A percentile compares a stretch with the other conserved stretches of the same genome.
Conservation (phyloP, 805 yeast species). For the Candida broadrunensis region DNA sequence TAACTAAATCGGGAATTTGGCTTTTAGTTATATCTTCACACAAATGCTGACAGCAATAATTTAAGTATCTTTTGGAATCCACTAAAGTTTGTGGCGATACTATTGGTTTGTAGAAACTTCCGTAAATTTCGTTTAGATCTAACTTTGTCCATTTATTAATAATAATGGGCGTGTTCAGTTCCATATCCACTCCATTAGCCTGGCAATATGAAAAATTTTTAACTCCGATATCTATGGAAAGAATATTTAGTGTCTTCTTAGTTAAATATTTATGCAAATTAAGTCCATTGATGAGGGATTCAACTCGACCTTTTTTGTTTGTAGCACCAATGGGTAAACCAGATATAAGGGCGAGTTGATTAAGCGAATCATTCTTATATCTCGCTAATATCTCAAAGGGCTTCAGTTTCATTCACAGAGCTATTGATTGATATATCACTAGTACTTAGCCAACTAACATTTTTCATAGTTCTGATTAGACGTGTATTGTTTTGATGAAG, state of each 20-base stretch:
- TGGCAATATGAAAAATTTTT: slow-evolving; percentile 41
- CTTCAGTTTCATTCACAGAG: not conserved
- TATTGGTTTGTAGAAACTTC: slow-evolving; percentile 2
- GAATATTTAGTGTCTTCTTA: not conserved
- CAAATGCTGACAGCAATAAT: slow-evolving; percentile 12
- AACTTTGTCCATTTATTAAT: slow-evolving; percentile 22
- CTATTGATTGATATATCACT: no score
- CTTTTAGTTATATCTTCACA: slow-evolving; percentile 14
- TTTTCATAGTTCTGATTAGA: no score
- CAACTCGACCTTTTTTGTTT: not conserved
- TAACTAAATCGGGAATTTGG: slow-evolving; percentile 20
- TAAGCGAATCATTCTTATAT: not conserved
- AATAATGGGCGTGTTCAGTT: slow-evolving; percentile 4
- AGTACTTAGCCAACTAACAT: no score
- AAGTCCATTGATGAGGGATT: not conserved
- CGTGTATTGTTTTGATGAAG: no score
- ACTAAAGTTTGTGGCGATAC: slow-evolving; percentile 11
- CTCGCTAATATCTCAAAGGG: not conserved
- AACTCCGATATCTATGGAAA: slow-evolving; percentile 39
- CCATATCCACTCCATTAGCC: slow-evolving; percentile 3
- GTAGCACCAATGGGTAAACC: not conserved
- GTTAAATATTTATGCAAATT: not conserved
- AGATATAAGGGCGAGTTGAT: not conserved
- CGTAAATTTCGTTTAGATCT: slow-evolving; percentile 19
- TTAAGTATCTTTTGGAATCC: slow-evolving; percentile 27